Base-by-base conservation (phyloP, 2,329 filamentous ascomycete genomes). In the Periglandula ipomoeae region DNA sequence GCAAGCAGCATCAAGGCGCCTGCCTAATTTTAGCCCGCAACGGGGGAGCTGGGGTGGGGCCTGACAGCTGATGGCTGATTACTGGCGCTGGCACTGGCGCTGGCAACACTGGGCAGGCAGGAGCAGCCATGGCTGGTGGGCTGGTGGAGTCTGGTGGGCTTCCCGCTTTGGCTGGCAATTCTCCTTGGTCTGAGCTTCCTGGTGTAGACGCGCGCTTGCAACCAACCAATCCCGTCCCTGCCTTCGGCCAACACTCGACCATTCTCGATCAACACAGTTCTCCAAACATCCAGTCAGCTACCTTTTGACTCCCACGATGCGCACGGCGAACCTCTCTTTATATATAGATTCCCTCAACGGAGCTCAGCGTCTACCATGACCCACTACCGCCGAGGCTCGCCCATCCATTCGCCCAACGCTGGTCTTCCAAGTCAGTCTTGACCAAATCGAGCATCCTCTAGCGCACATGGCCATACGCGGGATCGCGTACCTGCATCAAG, bases 201-300 rank as follows among this genome's bases (percentile, higher is more conserved):
- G n/a, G 13, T 11, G 32, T 44, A 49, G 30, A 49, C 48, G 48
- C 48, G 48, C 48, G 48, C 48, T 35, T 50, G 32, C 30, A 38
- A 7, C 9, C 11, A 27, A 40, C 49, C 49, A 50, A 47, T 45
- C 45, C 35, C 5, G 45, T 34, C 38, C 4, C 39, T 24, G 24
- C 32, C 15, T 40, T 9, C 2, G 9, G 10, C 47, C 39, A 48
- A 48, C 46, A 42, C 39, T 48, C 39, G 13, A 27, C 20, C 32
- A 22, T 26, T 43, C 39, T 48, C 46, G 15, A 37, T 40, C 46
- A 11, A 7, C 46, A 15, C 11, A 10, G 15, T 32, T 5, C 30
- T 8, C 30, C 11, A 11, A 2, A 42, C 37, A 26, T 35, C 20
- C 38, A 45, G 20, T 15, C 43, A 37, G 32, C 22, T 15, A 26